These are phyloP conservation scores for Vigna trinervia DNA, from an alignment of 306 rosid genomes.

Conservation along the genomic window DNA sequence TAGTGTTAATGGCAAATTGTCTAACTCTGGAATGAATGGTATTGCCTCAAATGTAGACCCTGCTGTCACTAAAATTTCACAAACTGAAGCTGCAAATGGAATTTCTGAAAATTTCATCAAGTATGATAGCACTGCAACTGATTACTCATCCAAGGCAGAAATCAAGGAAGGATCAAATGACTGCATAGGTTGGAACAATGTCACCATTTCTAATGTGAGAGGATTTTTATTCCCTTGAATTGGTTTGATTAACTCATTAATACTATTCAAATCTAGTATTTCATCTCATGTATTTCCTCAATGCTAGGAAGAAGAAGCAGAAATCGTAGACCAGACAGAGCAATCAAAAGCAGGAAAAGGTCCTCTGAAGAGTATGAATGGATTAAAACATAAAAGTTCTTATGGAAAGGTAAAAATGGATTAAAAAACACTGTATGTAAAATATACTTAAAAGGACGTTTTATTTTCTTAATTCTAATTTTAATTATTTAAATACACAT, in stretches of 20 bases:
- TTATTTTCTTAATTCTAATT: no score
- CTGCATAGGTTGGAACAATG: conserved; percentile 47
- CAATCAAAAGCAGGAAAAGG: conserved; percentile 57
- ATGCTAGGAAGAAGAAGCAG: conserved; percentile 61
- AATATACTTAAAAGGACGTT: no score
- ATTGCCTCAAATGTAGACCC: conserved; percentile 49
- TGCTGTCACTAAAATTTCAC: conserved; percentile 36
- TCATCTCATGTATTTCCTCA: conserved; percentile 33
- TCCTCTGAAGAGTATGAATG: conserved; percentile 62
- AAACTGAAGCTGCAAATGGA: conserved; percentile 44
- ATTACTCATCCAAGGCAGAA: conserved; percentile 52
- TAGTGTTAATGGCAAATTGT: conserved; percentile 45
- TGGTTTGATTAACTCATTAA: not conserved
- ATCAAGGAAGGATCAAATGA: conserved; percentile 56
- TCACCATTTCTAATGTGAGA: conserved; percentile 62
- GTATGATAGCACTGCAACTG: conserved; percentile 50
- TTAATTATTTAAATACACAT: no score
- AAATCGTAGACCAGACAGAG: conserved; percentile 47
- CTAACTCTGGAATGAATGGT: conserved; percentile 46
- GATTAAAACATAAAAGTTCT: not conserved
- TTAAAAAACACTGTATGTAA: no score
- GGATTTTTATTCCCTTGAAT: conserved; percentile 5
- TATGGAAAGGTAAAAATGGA: no score
- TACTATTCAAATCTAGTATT: conserved; percentile 41
- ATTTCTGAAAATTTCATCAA: conserved; percentile 45